Conservation (phyloP, 345 rosid species). For the Abelmoschus esculentus region DNA sequence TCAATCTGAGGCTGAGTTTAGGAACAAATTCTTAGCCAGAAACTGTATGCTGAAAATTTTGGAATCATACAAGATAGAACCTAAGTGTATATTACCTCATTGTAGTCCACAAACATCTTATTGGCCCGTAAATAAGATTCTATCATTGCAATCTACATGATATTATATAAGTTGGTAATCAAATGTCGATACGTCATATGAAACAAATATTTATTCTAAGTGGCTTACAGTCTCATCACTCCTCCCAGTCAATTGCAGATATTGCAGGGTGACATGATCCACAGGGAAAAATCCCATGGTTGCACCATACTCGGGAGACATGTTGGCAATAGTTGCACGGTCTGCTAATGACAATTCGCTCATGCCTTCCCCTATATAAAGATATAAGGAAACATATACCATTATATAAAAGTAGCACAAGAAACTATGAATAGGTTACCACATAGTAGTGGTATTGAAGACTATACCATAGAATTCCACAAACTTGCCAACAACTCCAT, state of each 20-base stretch:
- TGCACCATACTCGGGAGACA: slow-evolving; percentile 98
- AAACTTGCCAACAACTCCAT: slow-evolving; percentile 95
- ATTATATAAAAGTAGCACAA: slow-evolving; percentile 7
- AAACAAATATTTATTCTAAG: background rate
- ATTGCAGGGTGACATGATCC: slow-evolving; percentile 86
- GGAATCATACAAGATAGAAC: slow-evolving; percentile 1
- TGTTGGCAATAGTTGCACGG: slow-evolving; percentile 93
- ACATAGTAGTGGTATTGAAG: background rate
- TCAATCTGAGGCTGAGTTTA: slow-evolving; percentile 45
- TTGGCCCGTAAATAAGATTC: slow-evolving; percentile 84
- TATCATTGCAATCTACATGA: slow-evolving; percentile 61
- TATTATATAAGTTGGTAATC: slow-evolving; percentile 13
- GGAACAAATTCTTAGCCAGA: slow-evolving; percentile 12
- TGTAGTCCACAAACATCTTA: slow-evolving; percentile 87
- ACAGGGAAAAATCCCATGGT: slow-evolving; percentile 99
- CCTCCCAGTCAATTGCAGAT: slow-evolving; percentile 71
- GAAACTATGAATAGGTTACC: background rate
- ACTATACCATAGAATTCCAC: slow-evolving; percentile 53
- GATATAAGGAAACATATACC: slow-evolving; percentile 1
- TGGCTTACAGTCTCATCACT: slow-evolving; percentile 58
- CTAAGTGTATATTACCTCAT: slow-evolving; percentile 39
- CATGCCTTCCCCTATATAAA: slow-evolving; percentile 72
- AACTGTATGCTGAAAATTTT: slow-evolving; percentile 1
- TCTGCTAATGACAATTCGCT: slow-evolving; percentile 85
- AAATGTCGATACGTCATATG: background rate